Evolutionary conservation across 306 rosid genomes (phyloP), one percentile per base, ranked within the genome.

Genomic region (Calophaca sinica): DNA sequence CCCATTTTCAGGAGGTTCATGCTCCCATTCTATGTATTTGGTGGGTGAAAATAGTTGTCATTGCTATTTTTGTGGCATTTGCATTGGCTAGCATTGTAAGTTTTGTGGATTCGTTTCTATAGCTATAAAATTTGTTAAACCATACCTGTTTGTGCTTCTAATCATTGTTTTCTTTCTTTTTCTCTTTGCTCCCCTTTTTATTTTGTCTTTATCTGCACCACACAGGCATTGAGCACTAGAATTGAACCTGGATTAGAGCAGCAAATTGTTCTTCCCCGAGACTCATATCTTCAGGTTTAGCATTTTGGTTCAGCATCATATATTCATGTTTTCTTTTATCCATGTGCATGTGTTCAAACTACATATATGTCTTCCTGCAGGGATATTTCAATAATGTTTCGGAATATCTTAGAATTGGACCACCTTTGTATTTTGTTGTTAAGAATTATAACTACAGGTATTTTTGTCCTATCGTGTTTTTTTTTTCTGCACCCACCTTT

Each of bases 221-320:
- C 45, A 6, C 62, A 94, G 99, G 97, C 99, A 68, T 74, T 94
- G 69, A 88, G 96, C 84, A 90, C 96, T 41, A 88, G 99, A 81
- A 85, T 94, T 86, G 89, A 94, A 76, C 96, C 99, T 68, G 99
- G 98, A 81, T 86, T 94, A 77, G 99, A 94, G 83, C 99, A 94
- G 82, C 79, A 92, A 78, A 90, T 90, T 81, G 97, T 94, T 82
- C 97, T 94, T 72, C 98, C 99, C 71, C 88, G 85, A 78, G 97
- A 94, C 65, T 94, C 99, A 28, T 94, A 92, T 83, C 98, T 94
- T 62, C 99, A 94, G 96, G 99, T 94, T 76, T 73, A 73, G 61
- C 62, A 80, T 36, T 53, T 73, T 59, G 67, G 71, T 76, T 68
- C 10, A 33, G 50, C 70, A 62, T 68, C 66, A 49, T 45, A 9